Evolutionary conservation across 164 flowering plant genomes (phyloP).

Genomic region (Warburgia ugandensis): DNA sequence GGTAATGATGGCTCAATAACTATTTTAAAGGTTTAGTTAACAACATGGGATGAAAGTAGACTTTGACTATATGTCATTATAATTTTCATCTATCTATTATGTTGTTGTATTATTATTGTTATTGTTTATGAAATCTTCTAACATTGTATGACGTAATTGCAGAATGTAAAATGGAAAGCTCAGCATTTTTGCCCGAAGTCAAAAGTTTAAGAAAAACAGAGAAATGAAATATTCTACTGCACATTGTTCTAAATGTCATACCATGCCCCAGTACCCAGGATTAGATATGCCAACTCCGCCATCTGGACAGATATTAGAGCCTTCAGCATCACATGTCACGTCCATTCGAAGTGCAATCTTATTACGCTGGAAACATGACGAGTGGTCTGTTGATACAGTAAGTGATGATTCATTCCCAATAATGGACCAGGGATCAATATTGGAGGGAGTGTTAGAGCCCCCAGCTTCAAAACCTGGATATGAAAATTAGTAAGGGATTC

Average conservation of each 20-base stretch:
- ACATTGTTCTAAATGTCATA: no score
- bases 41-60: no score
- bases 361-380: conserved; percentile 77
- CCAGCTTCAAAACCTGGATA: conserved; percentile 95
- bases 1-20: no score
- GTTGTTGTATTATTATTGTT: no score
- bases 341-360: conserved; percentile 76
- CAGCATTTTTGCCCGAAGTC: background rate
- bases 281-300: conserved; percentile 92
- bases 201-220: background rate
- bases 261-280: conserved; percentile 99
- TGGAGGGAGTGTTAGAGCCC: conserved; percentile 71
- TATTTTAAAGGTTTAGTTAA: no score
- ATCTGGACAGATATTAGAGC: conserved; percentile 51
- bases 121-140: no score
- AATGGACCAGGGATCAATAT: conserved; percentile 87
- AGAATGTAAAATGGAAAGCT: background rate
- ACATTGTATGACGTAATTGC: no score
- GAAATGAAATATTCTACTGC: background rate
- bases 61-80: no score
- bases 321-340: conserved; percentile 59
- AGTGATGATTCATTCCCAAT: conserved; percentile 67
- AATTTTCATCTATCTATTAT: no score
- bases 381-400: conserved; percentile 63
- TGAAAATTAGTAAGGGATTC: background rate